phyloP scores from a whole-genome alignment of 2,329 filamentous ascomycete species.

The Taxawa tesnikishii region DNA sequence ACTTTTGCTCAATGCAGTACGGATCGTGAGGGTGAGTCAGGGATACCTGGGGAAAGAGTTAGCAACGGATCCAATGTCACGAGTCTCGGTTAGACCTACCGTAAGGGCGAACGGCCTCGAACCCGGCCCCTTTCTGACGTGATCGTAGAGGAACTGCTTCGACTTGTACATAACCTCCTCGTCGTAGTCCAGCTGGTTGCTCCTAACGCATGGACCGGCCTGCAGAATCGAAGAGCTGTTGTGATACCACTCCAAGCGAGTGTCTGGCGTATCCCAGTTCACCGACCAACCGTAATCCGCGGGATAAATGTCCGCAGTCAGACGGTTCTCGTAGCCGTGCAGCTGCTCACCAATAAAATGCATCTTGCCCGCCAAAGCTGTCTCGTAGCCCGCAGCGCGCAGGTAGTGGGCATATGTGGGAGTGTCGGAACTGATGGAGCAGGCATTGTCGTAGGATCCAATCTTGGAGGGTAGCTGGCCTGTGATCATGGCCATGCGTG shows the following conservation, averaged over 20 bases:
- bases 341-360: slow-evolving; percentile 93
- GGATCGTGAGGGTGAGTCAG: slow-evolving; percentile 92
- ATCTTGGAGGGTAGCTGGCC: slow-evolving; percentile 87
- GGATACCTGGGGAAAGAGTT: slow-evolving; percentile 42
- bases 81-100: slow-evolving; percentile 18
- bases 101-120: slow-evolving; percentile 76
- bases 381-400: slow-evolving; percentile 75
- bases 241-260: slow-evolving; percentile 87
- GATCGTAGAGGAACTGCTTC: slow-evolving; percentile 80
- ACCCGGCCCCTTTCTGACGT: slow-evolving; percentile 67
- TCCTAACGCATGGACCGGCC: slow-evolving; percentile 76
- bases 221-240: slow-evolving; percentile 90
- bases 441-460: slow-evolving; percentile 82
- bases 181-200: slow-evolving; percentile 92
- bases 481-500: slow-evolving; percentile 88
- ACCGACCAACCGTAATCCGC: slow-evolving; percentile 91
- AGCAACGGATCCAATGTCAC: not conserved
- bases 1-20: slow-evolving; percentile 86
- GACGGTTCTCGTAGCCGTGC: slow-evolving; percentile 81
- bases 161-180: slow-evolving; percentile 92
- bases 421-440: slow-evolving; percentile 68
- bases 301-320: slow-evolving; percentile 93
- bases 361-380: slow-evolving; percentile 89
- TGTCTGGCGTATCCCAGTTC: slow-evolving; percentile 83
- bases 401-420: slow-evolving; percentile 92